Base-by-base conservation (phyloP, 169 alveolate species). In the Eimeria maxima region DNA sequence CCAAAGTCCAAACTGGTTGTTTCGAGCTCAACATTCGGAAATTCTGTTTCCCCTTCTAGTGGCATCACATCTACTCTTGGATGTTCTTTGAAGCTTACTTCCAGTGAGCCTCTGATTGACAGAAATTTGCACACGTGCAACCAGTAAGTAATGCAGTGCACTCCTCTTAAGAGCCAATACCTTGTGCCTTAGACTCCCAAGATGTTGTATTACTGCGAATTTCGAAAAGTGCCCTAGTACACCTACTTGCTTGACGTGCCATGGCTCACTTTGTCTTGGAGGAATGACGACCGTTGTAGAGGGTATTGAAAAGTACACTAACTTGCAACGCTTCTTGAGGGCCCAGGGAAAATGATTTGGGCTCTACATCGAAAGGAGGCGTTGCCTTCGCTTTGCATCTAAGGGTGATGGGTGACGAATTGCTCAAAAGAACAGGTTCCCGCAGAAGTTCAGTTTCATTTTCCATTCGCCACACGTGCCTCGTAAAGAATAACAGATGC, bases 1-100 rank as follows among this genome's bases (percentile, higher is more conserved):
- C 99, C 99, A 89, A 99, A 99, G 95, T 98, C 98, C 94, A 98
- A 95, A 38, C 96, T 97, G 44, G 96, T 96, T 53, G 98, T 95
- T 89, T 97, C 97, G 65, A 98, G 96, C 80, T 97, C 97, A 29
- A 99, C 90, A 78, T 98, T 98, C 2, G 99, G 99, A 98, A 97
- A 98, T 94, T 98, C 97, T 13, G 98, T 99, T 95, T 98, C 99
- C 1, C 99, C 99, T 33, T 98, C 95, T 73, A 98, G 97, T 89
- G 98, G 98, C 47, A 98, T 97, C 60, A 93, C 97, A 92, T 99
- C 99, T 90, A 97, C 98, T 96, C 98, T 99, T 38, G 99, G 99
- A 96, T 99, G 99, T 65, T 98, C 99, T 73, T 95, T 96, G 97
- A 98, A 99, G 14, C 97, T 96, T 57, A 98, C 97, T 80, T 97